Percentiles rank a stretch among this genome's conserved stretches.
Evolutionary conservation across 2,329 filamentous ascomycete species (phyloP).

Genomic region (Boeremia exigua): DNA sequence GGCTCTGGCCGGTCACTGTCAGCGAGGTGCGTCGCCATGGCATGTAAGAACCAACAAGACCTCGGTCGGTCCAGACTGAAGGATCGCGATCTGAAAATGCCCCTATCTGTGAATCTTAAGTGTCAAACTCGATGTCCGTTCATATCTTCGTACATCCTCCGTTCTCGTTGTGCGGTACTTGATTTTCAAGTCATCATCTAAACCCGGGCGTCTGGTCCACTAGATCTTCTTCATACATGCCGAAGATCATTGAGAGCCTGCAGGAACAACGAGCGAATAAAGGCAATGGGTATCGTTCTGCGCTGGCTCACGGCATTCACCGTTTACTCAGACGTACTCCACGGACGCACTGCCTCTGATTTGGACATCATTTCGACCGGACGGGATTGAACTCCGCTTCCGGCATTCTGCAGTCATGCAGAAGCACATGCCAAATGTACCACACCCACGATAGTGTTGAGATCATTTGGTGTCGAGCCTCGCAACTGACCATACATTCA

Average conservation of each 20-base stretch:
- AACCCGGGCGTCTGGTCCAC: neutral
- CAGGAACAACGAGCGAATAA: neutral
- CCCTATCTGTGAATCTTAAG: no score
- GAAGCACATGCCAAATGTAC: neutral
- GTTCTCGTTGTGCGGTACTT: no score
- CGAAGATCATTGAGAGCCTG: neutral
- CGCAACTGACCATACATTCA: neutral
- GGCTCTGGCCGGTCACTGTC: neutral
- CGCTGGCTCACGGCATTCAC: neutral
- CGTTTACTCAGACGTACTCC: neutral
- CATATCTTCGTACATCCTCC: no score
- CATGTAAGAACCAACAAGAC: no score
- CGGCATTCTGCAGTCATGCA: neutral
- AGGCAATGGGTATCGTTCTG: neutral
- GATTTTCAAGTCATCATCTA: neutral
- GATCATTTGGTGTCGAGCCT: neutral
- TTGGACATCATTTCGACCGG: neutral
- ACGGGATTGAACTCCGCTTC: neutral
- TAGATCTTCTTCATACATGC: neutral
- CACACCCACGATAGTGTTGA: neutral
- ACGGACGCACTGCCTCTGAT: neutral
- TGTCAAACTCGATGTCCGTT: no score
- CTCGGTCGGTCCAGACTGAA: no score
- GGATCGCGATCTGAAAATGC: no score
- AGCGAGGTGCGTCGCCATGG: neutral